phyloP scores from a whole-genome alignment of 257 asterid species.

The Agastache rugosa region DNA sequence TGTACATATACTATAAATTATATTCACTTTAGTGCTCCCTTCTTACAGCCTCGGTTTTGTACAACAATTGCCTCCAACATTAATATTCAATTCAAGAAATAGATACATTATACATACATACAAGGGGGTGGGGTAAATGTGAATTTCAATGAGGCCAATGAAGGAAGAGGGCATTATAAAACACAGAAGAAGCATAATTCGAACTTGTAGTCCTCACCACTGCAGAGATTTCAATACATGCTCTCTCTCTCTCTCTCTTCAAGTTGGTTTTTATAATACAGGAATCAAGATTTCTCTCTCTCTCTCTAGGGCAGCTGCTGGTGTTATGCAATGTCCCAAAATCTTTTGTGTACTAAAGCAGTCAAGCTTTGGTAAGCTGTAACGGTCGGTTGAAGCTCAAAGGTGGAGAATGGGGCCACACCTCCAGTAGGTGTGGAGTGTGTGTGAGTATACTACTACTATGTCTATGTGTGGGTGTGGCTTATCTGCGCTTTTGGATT shows the following conservation, averaged over 20 bases:
- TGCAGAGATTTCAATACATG: constrained; percentile 51
- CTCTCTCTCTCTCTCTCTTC: constrained; percentile 32
- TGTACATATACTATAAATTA: neutral
- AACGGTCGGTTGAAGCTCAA: constrained; percentile 71
- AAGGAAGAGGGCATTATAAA: constrained; percentile 32
- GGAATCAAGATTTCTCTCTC: constrained; percentile 28
- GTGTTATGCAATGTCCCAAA: constrained; percentile 48
- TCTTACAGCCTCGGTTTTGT: constrained; percentile 48
- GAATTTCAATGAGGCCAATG: constrained; percentile 36
- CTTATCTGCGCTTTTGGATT: constrained; percentile 49
- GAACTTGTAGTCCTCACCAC: constrained; percentile 69
- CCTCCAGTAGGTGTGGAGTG: constrained; percentile 30
- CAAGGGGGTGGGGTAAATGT: constrained; percentile 21
- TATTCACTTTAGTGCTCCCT: constrained; percentile 39
- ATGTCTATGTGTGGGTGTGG: constrained; percentile 29
- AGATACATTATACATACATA: constrained; percentile 20
- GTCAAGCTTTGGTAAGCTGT: constrained; percentile 72
- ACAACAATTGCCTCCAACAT: constrained; percentile 39
- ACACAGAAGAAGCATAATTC: constrained; percentile 56
- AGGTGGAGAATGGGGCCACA: constrained; percentile 56
- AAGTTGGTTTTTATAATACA: constrained; percentile 10
- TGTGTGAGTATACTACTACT: neutral
- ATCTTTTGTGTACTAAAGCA: constrained; percentile 65
- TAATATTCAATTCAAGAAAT: constrained; percentile 23
- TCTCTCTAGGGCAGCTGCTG: constrained; percentile 36